Evolutionary conservation across 2,329 filamentous ascomycete species (phyloP).

Genomic region (Fusarium liriodendri): DNA sequence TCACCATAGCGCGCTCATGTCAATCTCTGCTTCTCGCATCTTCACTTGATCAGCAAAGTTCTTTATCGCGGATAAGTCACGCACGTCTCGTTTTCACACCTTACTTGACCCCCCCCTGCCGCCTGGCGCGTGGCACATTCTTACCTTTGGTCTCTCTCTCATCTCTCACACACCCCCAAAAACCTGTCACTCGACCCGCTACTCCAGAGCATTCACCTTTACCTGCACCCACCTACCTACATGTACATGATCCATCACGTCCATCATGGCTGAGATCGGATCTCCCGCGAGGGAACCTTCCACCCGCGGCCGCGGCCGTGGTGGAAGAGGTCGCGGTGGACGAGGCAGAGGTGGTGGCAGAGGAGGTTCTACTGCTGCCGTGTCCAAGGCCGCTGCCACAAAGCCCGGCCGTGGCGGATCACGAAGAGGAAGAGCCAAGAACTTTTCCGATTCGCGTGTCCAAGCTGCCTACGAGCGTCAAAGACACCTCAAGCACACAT

Average conservation of each 20-base stretch:
- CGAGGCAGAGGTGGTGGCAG: conserved; percentile 46
- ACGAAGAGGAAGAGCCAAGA: conserved; percentile 65
- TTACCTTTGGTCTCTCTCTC: conserved; percentile 21
- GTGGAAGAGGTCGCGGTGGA: conserved; percentile 46
- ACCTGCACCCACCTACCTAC: conserved; percentile 23
- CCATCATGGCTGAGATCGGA: conserved; percentile 53
- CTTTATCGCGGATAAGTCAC: conserved; percentile 35
- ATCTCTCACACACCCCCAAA: conserved; percentile 26
- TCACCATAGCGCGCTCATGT: neutral
- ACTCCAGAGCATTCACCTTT: conserved; percentile 31
- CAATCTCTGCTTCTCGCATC: conserved; percentile 11
- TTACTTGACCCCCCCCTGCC: conserved; percentile 25
- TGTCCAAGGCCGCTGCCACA: conserved; percentile 48
- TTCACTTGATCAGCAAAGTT: conserved; percentile 16
- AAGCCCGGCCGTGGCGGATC: conserved; percentile 54
- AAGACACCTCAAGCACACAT: conserved; percentile 73
- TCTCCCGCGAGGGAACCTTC: conserved; percentile 51
- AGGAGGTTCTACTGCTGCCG: conserved; percentile 46
- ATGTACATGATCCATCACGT: conserved; percentile 48
- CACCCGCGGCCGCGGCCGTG: conserved; percentile 51
- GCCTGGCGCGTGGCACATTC: conserved; percentile 39
- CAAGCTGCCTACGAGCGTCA: conserved; percentile 72
- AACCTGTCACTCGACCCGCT: conserved; percentile 36
- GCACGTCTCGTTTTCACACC: conserved; percentile 27
- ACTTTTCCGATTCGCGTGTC: conserved; percentile 64